Base-by-base conservation (phyloP, 192 early-diverging fungal genomes). In the Backusella luteola region DNA sequence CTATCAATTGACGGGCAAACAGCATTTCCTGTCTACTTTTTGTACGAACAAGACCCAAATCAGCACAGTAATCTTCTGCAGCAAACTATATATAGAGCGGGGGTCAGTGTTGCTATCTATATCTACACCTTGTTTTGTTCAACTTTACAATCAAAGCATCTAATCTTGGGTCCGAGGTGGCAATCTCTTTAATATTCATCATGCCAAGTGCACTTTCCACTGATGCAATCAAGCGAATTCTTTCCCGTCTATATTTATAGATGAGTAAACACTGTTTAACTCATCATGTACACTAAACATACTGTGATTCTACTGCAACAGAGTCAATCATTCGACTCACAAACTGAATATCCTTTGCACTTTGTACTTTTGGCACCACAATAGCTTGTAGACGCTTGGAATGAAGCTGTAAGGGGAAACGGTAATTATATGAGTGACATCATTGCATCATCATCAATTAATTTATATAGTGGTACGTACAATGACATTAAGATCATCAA, bases 1-100 rank as follows among this genome's bases (percentile, higher is more conserved):
- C 90, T 6, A 99, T 89, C 6, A 87, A 84, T 34, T 95, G 91
- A 12, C 97, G 85, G 67, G 94, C 94, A 52, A 90, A 93, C 53
- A 93, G 75, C 83, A 99, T 88, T 77, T 99, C 97, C 23, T 69
- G 67, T 23, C 94, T 88, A 19, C 80, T 81, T 7, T 83, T 80
- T 6, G 96, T 96, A 73, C 96, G 91, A 5, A 90, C 85, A 29
- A 97, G 82, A 76, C 80, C 94, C 19, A 94, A 84, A 78, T 97
- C 96, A 2, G 97, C 94, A 77, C 94, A 96, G 73, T 94, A 97
- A 83, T 99, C 97, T 85, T 99, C 97, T n/a, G 96, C 92, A 14
- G 96, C 97, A 86, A 95, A 89, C 88, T 89, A 81, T 3, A 63
- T 26, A 29, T 38, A 1, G 9, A 49, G 44, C 35, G 63, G 14